phyloP scores from a whole-genome alignment of 768 basidiomycete species.

The Trametes coccinea region DNA sequence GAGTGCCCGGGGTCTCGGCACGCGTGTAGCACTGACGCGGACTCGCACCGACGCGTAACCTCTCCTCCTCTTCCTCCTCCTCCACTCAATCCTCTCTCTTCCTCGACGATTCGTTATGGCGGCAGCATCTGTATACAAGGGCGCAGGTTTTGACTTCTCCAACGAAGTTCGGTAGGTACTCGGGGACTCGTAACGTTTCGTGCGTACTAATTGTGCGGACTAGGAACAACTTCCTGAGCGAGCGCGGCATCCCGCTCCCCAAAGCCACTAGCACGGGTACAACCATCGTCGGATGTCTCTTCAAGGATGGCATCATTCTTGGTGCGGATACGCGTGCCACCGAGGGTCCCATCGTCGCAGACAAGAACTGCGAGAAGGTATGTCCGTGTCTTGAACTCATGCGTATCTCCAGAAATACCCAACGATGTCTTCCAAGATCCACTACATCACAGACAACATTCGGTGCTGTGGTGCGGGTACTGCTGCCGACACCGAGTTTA shows the following conservation, averaged over 20 bases:
- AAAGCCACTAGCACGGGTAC: constrained; percentile 93
- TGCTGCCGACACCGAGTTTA: constrained; percentile 97
- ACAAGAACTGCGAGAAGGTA: constrained; percentile 99
- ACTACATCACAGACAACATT: constrained; percentile 93
- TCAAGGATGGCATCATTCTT: constrained; percentile 88
- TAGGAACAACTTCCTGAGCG: constrained; percentile 72
- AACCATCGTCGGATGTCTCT: constrained; percentile 96
- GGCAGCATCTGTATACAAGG: constrained; percentile 46
- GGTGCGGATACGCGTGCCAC: constrained; percentile 98
- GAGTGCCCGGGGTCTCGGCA: constrained; percentile 16
- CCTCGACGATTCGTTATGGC: constrained; percentile 38
- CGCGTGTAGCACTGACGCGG: constrained; percentile 26
- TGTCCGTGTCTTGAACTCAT: constrained; percentile 16
- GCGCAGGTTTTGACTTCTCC: constrained; percentile 76
- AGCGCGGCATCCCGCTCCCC: constrained; percentile 72
- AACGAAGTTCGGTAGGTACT: constrained; percentile 63
- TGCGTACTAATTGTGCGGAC: neutral
- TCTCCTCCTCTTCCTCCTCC: neutral
- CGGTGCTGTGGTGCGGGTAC: constrained; percentile 98
- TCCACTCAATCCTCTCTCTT: constrained; percentile 2
- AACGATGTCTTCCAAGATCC: constrained; percentile 61
- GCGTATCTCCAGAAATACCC: neutral
- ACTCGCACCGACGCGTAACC: constrained; percentile 13
- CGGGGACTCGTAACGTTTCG: neutral
- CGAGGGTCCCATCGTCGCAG: constrained; percentile 90